Conservation (phyloP, 768 basidiomycete genomes). For the Butyriboletus loyo region DNA sequence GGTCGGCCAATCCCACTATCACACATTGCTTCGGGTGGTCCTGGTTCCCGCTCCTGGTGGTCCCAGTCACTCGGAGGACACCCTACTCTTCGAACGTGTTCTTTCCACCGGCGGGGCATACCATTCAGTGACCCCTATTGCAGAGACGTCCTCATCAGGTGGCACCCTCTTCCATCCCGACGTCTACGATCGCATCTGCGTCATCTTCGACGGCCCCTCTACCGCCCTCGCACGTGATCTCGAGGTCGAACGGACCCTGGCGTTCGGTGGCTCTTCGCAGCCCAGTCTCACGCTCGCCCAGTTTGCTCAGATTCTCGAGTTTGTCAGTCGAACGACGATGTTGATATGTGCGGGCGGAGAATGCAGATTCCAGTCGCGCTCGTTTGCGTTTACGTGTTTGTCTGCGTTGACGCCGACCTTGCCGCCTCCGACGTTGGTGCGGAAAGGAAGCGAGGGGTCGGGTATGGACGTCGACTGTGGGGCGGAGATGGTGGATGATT, state of each 20-base stretch:
- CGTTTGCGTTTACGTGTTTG: slow-evolving; percentile 13
- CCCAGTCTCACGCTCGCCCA: background rate
- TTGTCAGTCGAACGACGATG: slow-evolving; percentile 6
- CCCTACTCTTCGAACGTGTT: slow-evolving; percentile 14
- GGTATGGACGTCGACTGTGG: background rate
- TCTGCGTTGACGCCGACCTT: slow-evolving; percentile 1
- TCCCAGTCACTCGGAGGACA: background rate
- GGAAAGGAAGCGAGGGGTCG: no score
- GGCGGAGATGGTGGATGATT: background rate
- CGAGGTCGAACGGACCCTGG: slow-evolving; percentile 9
- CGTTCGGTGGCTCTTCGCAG: background rate
- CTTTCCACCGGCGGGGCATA: slow-evolving; percentile 6
- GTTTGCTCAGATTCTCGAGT: slow-evolving; percentile 2
- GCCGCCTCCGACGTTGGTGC: background rate
- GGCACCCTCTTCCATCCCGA: slow-evolving; percentile 8
- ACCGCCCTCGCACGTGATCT: background rate
- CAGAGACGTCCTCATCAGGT: background rate
- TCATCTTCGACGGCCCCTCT: background rate
- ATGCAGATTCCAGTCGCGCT: slow-evolving; percentile 12
- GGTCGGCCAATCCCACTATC: background rate
- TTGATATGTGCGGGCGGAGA: slow-evolving; percentile 5
- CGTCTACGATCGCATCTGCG: no score
- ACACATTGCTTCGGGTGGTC: slow-evolving; percentile 8
- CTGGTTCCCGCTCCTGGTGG: background rate
- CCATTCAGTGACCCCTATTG: slow-evolving; percentile 4